Base-by-base conservation (phyloP, 768 basidiomycete species). In the Mycena pura region DNA sequence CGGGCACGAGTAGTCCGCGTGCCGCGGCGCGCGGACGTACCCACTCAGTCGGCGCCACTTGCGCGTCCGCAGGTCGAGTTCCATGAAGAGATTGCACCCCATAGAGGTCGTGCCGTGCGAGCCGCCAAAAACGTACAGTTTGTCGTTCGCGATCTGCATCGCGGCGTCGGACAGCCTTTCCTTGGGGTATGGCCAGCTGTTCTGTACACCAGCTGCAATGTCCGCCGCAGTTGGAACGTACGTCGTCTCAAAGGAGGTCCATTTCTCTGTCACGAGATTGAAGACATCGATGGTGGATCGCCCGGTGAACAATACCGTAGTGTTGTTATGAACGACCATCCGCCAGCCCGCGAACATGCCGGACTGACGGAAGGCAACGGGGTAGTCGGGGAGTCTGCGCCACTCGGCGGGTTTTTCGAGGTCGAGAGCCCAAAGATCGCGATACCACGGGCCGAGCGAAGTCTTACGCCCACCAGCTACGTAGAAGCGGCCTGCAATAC, bases 91-190 rank as follows among this genome's bases (percentile, higher is more conserved):
- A 60, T 79, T 78, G 49, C 72, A 73, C 9, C 77, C 78, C 38
- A 79, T 66, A n/a, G 52, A 65, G 8, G 67, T 71, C 6, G 41
- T 62, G 17, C 55, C 43, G 52, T 76, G 73, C 2, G 64, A 63
- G 2, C 79, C 80, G 3, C 76, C 77, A 52, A 81, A 80, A 14
- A 80, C 70, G 51, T 78, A 78, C 3, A 81, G 54, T 32, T 75
- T 77, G 28, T 71, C 71, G n/a, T 72, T 58, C 24, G 73, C 64
- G 27, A 72, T 66, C 39, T 73, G 68, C 57, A 68, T 65, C 1
- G 70, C 68, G 25, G 66, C 50, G 44, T 69, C 64, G 3, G 17
- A 13, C 28, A 11, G 24, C 46, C 47, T 32, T 64, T 56, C 39
- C 21, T 31, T 59, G 4, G 63, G 69, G 40, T 72, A 76, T 1